Percentiles rank a stretch among this genome's conserved stretches.
Conservation (phyloP, 345 rosid species). For the Excoecaria agallocha region DNA sequence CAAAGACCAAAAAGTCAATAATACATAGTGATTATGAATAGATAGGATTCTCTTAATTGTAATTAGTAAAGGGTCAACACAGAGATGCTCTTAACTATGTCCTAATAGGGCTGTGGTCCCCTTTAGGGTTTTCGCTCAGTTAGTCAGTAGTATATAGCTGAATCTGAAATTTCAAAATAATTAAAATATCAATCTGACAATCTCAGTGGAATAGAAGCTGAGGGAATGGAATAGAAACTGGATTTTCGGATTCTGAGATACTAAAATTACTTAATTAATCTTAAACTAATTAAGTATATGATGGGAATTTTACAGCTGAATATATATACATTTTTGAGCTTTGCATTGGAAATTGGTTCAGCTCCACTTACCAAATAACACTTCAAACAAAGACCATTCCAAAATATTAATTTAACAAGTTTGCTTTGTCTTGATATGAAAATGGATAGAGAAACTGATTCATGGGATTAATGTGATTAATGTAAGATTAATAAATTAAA, state of each 20-base stretch:
- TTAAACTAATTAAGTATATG: constrained; percentile 11
- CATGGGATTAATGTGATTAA: constrained; percentile 23
- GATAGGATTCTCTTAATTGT: not conserved
- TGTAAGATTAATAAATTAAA: constrained; percentile 9
- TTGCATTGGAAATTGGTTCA: constrained; percentile 52
- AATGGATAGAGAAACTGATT: constrained; percentile 11
- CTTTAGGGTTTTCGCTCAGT: not conserved
- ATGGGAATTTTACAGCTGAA: constrained; percentile 23
- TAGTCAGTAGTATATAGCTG: not conserved
- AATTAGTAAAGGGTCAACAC: not conserved
- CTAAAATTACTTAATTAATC: constrained; percentile 32
- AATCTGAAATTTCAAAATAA: not conserved
- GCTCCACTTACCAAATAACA: constrained; percentile 39
- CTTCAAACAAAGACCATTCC: constrained; percentile 26
- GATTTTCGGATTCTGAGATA: constrained; percentile 49
- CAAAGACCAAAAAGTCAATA: not conserved
- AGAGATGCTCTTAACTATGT: not conserved
- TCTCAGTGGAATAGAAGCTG: constrained; percentile 92
- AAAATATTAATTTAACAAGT: constrained; percentile 6
- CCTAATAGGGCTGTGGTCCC: constrained; percentile 24
- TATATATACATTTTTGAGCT: constrained; percentile 28
- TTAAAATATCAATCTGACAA: constrained; percentile 42
- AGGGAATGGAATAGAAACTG: constrained; percentile 96
- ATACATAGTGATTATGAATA: not conserved
- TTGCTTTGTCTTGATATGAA: constrained; percentile 39